phyloP scores from a whole-genome alignment of 371 early-diverging fungal species.

The Mortierella sp. region DNA sequence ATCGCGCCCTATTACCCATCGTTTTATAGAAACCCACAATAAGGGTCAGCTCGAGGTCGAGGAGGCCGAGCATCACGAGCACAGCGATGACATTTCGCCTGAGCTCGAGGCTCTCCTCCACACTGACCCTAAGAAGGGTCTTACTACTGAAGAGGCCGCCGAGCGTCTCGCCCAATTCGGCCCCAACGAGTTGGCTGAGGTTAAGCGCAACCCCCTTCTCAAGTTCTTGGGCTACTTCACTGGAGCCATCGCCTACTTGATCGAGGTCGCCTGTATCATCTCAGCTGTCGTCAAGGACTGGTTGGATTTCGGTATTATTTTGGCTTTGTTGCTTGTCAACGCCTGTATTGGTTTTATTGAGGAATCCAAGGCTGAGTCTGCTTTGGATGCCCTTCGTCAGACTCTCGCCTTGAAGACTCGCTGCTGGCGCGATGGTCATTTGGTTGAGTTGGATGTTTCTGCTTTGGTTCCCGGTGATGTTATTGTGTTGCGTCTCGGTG shows the following conservation, averaged over 20 bases:
- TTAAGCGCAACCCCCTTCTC: conserved; percentile 84
- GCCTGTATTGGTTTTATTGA: conserved; percentile 92
- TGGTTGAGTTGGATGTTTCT: conserved; percentile 85
- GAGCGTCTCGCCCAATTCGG: conserved; percentile 78
- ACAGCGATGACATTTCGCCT: conserved; percentile 75
- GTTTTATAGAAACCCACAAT: conserved; percentile 19
- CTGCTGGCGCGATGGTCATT: conserved; percentile 83
- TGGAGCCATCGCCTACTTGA: conserved; percentile 90
- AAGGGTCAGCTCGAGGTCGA: conserved; percentile 58
- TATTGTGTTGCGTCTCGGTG: conserved; percentile 91
- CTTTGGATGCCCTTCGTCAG: conserved; percentile 90
- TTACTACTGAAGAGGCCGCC: conserved; percentile 68
- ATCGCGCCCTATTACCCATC: no score
- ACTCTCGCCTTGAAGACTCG: conserved; percentile 78
- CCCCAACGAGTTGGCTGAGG: conserved; percentile 82
- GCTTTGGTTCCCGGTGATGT: conserved; percentile 92
- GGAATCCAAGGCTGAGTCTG: conserved; percentile 92
- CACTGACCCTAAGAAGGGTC: conserved; percentile 75
- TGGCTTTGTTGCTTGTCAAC: conserved; percentile 86
- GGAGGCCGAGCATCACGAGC: conserved; percentile 75
- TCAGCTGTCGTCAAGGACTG: conserved; percentile 71
- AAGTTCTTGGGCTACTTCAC: conserved; percentile 92
- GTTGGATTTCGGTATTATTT: conserved; percentile 90
- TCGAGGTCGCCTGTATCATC: conserved; percentile 84
- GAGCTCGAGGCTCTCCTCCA: conserved; percentile 79